Conservation (phyloP, 2,329 filamentous ascomycete genomes). For the Berkeleyomyces rouxiae region DNA sequence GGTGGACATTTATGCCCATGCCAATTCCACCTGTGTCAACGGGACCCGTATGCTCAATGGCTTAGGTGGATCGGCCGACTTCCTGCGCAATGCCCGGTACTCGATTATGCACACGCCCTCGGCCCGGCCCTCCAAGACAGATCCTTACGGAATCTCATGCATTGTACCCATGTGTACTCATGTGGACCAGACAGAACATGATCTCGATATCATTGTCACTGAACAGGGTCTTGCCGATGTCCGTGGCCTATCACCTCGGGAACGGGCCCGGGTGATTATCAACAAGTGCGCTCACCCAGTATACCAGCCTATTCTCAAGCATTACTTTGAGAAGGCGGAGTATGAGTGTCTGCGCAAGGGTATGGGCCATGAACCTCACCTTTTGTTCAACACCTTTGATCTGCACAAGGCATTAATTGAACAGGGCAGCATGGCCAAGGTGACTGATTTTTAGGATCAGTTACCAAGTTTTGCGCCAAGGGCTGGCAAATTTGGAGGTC, state of each 20-base stretch:
- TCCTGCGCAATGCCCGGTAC: constrained; percentile 65
- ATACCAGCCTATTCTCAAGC: constrained; percentile 64
- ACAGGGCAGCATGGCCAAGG: constrained; percentile 74
- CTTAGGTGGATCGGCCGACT: constrained; percentile 66
- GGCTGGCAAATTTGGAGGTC: not conserved
- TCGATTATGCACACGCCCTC: constrained; percentile 88
- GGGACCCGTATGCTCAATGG: constrained; percentile 78
- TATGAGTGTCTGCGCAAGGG: constrained; percentile 73
- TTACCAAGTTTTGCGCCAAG: not conserved
- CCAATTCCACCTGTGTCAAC: constrained; percentile 82
- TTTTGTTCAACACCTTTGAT: constrained; percentile 74
- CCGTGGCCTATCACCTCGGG: constrained; percentile 59
- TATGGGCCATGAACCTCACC: constrained; percentile 78
- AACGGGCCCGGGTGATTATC: constrained; percentile 73
- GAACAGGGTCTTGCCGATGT: constrained; percentile 68
- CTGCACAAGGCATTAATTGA: constrained; percentile 72
- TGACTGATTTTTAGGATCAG: constrained; percentile 25
- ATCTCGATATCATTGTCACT: constrained; percentile 75
- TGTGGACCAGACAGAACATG: constrained; percentile 84
- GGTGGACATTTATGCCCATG: constrained; percentile 88
- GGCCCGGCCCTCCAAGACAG: constrained; percentile 62
- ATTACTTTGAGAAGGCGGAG: constrained; percentile 76
- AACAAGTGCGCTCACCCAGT: constrained; percentile 73
- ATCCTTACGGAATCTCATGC: constrained; percentile 66
- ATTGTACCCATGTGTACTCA: constrained; percentile 93